Evolutionary conservation across 148 eudicot species (phyloP), one percentile per base, ranked within the genome.

Genomic region (Tetragonia tetragonoides): DNA sequence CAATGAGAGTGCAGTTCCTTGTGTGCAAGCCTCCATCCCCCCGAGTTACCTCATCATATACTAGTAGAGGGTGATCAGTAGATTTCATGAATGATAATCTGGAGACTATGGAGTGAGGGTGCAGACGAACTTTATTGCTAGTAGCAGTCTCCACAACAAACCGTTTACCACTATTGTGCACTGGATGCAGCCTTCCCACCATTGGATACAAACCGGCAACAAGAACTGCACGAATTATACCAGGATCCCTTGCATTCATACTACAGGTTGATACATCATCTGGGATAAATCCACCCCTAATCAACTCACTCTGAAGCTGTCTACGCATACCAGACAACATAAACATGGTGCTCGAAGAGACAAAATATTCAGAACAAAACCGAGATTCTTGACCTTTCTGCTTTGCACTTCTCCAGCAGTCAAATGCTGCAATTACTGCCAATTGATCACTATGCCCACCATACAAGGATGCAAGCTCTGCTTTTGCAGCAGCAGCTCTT

Each of bases 371-470:
- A 41, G 89, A 88, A 85, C 99, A 96, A 84, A 96, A 96, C 66
- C 83, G 78, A 6, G 83, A 71, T 72, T 91, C 92, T 74, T 83
- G 85, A 66, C 93, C 90, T 70, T 18, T 91, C 53, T 80, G 81
- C 83, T 77, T 96, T 6, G 98, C 97, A 77, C 63, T 86, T 77
- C 59, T 87, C 99, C 99, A 96, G 88, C 95, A 84, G 18, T 96
- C 98, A 83, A 88, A 96, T 79, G 99, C 99, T 60, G 99, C 99
- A 59, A 96, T 82, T 21, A 90, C 81, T 3, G 99, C 97, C 84
- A 96, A 81, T 75, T 96, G 99, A 84, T 96, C 99, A 78, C 99
- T 88, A 74, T 82, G 70, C 54, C 99, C 97, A 38, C 97, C 97
- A 79, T 85, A 90, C 51, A 90, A 61, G 12, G 97, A 90, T 61